Base-by-base conservation (phyloP, 169 alveolate genomes). In the Eimeria sp. region DNA sequence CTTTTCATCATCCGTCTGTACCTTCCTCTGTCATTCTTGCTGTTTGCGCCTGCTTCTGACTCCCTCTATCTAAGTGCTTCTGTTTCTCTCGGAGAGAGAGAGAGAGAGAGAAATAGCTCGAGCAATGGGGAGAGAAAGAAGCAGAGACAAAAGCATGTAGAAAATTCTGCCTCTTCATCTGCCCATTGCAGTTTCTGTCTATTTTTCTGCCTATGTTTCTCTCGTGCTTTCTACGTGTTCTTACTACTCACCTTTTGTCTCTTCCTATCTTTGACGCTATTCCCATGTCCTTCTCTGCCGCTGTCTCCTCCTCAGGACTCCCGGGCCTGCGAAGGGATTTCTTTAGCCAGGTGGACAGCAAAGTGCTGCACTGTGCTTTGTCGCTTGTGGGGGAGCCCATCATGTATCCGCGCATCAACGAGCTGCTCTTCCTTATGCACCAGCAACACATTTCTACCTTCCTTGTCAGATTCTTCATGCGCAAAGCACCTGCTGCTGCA, bases 301-400 rank as follows among this genome's bases (percentile, higher is more conserved):
- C 61, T 43, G 87, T 47, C n/a, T 76, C 16, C 1, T n/a, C 13
- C 34, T 43, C 51, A 80, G 89, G 89, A 4, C 70, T 80, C 22
- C 89, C 89, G 4, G 89, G 89, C n/a, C 25, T 80, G n/a, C 89
- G 89, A 27, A 9, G 25, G 9, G 89, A 80, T 30, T 45, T 80
- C 89, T 80, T 76, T 47, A 40, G 34, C n/a, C 80, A 88, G 34
- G 90, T 82, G 13, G 95, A 95, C 5, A 58, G 89, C 43, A 13
- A 45, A 27, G 93, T 97, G 73, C 92, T 97, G 84, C 99, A 98
- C 86, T 98, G 98, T 95, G 99, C 99, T 7, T 96, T 98, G 73
- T 97, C 99, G 18, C 97, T 98, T 82, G 99, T 98, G 5, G 99
- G 99, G 47, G 99, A 98, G 96, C 99, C 99, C n/a, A 98, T 98